A percentile compares a stretch with the other conserved stretches of the same genome.
These are phyloP conservation scores for Pseudogymnoascus sp. DNA, from an alignment of 2,329 filamentous ascomycete species.

Conservation along the genomic window DNA sequence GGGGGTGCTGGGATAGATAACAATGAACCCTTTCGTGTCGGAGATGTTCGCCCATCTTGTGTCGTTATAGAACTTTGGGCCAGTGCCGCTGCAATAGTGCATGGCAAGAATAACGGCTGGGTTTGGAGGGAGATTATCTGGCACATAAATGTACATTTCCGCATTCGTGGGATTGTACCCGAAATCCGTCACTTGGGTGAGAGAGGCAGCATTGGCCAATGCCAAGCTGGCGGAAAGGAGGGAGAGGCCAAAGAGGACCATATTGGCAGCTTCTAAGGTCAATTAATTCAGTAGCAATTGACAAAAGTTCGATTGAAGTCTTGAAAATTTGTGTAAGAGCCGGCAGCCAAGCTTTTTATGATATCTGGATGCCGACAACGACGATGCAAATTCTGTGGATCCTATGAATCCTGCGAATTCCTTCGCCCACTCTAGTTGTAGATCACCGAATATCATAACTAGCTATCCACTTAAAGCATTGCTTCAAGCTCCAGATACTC, in stretches of 20 bases:
- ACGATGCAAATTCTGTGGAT: neutral
- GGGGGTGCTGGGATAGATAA: slow-evolving; percentile 49
- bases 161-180: slow-evolving; percentile 34
- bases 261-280: neutral
- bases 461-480: neutral
- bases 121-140: slow-evolving; percentile 32
- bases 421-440: neutral
- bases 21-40: slow-evolving; percentile 48
- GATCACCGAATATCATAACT: neutral
- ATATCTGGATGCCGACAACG: neutral
- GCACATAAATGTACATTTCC: slow-evolving; percentile 40
- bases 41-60: slow-evolving; percentile 46
- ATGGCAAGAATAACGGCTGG: neutral
- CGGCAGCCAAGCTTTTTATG: neutral
- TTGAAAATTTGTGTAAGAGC: neutral
- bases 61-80: slow-evolving; percentile 37
- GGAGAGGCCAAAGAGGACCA: neutral
- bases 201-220: neutral
- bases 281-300: neutral
- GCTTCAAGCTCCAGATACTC: neutral
- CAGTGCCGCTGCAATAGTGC: slow-evolving; percentile 49
- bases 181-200: slow-evolving; percentile 30
- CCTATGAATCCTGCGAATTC: neutral
- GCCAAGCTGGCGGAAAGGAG: neutral
- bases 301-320: neutral